Evolutionary conservation across 2,329 filamentous ascomycete genomes (phyloP).

Genomic region (Stemphylium lycopersici): DNA sequence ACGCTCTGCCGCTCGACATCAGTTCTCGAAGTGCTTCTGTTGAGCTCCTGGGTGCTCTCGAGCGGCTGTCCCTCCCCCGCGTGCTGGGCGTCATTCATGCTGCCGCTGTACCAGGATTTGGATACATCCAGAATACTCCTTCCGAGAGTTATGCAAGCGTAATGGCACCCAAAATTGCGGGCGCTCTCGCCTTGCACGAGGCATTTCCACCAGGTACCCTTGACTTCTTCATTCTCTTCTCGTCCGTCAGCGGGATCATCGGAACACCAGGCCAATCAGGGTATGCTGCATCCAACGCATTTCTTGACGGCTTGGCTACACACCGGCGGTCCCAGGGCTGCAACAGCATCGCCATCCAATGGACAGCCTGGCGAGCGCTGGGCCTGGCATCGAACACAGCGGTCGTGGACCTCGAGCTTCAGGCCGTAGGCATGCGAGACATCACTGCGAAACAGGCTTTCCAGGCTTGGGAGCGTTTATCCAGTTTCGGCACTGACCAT

Average conservation of each 20-base stretch:
- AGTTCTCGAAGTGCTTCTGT: slow-evolving; percentile 29
- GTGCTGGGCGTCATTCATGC: slow-evolving; percentile 53
- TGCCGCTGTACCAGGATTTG: slow-evolving; percentile 48
- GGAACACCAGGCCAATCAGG: slow-evolving; percentile 31
- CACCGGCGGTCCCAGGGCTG: slow-evolving; percentile 44
- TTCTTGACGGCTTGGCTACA: slow-evolving; percentile 35
- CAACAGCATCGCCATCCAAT: slow-evolving; percentile 52
- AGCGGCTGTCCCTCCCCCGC: slow-evolving; percentile 46
- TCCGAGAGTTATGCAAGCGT: slow-evolving; percentile 39
- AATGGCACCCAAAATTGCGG: slow-evolving; percentile 40
- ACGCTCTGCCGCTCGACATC: slow-evolving; percentile 49
- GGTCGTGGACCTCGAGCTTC: slow-evolving; percentile 51
- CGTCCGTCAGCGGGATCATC: slow-evolving; percentile 33
- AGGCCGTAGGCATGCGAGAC: slow-evolving; percentile 52
- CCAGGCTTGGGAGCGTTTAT: slow-evolving; percentile 50
- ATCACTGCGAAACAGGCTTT: slow-evolving; percentile 52
- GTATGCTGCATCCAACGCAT: slow-evolving; percentile 40
- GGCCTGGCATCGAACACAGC: slow-evolving; percentile 49
- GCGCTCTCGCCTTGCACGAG: slow-evolving; percentile 35
- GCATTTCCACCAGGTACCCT: slow-evolving; percentile 33
- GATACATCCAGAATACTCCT: slow-evolving; percentile 45
- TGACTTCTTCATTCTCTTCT: slow-evolving; percentile 39
- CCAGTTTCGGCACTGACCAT: slow-evolving; percentile 46
- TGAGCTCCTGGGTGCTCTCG: slow-evolving; percentile 18
- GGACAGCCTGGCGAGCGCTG: slow-evolving; percentile 52